Conservation (phyloP, 2,329 filamentous ascomycete genomes). For the Xylaria sp. region DNA sequence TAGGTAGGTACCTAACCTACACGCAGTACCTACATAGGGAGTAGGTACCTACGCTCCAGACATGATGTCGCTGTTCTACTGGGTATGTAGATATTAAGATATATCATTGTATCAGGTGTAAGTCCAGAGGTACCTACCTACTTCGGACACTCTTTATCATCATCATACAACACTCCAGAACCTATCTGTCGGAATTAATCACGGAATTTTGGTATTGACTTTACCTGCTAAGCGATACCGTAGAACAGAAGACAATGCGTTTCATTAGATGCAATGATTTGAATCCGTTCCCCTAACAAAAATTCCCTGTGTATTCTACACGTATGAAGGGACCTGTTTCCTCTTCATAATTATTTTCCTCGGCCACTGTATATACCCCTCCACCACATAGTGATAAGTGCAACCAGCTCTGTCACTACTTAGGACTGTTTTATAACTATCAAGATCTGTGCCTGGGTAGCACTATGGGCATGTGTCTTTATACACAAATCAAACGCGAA, state of each 20-base stretch:
- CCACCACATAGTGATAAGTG: too few relatives aligned
- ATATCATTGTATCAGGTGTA: too few relatives aligned
- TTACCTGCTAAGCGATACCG: too few relatives aligned
- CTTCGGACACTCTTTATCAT: too few relatives aligned
- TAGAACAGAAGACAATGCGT: neutral
- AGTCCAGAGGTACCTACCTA: too few relatives aligned
- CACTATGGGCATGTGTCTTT: neutral
- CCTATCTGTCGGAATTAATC: neutral
- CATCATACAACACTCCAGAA: too few relatives aligned
- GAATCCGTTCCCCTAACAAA: neutral
- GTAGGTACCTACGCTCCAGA: too few relatives aligned
- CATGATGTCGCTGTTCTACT: too few relatives aligned
- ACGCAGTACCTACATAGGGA: too few relatives aligned
- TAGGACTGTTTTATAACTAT: neutral
- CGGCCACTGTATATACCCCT: neutral
- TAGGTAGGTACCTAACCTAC: too few relatives aligned
- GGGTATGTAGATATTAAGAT: too few relatives aligned
- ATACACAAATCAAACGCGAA: neutral
- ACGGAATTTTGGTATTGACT: neutral
- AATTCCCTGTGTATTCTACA: neutral
- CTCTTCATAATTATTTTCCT: neutral
- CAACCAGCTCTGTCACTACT: neutral
- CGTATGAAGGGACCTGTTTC: neutral
- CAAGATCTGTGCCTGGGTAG: neutral
- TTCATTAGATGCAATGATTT: neutral